Percentiles rank a stretch among this genome's conserved stretches.
phyloP scores from a whole-genome alignment of 129 eudicot genomes.

The Escallonia rubra region DNA sequence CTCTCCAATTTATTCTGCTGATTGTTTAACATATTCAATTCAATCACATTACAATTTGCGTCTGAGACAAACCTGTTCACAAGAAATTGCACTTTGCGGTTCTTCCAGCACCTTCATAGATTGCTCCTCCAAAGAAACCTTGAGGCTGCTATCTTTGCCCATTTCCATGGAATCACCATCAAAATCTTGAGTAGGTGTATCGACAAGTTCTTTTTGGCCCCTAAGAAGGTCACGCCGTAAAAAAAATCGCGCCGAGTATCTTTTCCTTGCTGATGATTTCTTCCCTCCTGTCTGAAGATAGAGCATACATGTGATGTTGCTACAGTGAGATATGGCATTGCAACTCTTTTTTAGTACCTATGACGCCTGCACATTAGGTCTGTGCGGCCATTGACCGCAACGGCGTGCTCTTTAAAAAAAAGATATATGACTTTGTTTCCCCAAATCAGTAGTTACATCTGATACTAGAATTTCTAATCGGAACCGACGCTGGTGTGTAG shows the following conservation, averaged over 20 bases:
- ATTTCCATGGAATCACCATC: conserved; percentile 14
- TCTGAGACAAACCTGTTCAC: conserved; percentile 14
- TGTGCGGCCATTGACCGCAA: too few relatives aligned
- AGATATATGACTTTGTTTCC: too few relatives aligned
- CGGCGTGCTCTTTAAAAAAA: too few relatives aligned
- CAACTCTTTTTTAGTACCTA: too few relatives aligned
- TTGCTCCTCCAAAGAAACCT: conserved; percentile 9
- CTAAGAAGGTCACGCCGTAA: conserved; percentile 36
- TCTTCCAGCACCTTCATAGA: conserved; percentile 12
- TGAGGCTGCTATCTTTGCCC: conserved; percentile 11
- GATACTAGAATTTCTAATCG: too few relatives aligned
- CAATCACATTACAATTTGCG: too few relatives aligned
- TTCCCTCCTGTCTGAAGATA: conserved; percentile 27
- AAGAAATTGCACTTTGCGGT: conserved; percentile 19
- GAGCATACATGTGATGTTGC: not conserved
- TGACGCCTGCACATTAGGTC: too few relatives aligned
- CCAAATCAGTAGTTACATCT: too few relatives aligned
- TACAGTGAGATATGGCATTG: too few relatives aligned
- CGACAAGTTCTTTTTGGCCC: conserved; percentile 28
- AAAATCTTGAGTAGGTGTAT: conserved; percentile 18
- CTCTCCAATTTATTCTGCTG: too few relatives aligned
- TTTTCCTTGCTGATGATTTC: conserved; percentile 33
- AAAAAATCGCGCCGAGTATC: conserved; percentile 35
- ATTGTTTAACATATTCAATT: too few relatives aligned
- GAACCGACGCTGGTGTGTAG: too few relatives aligned